phyloP scores from a whole-genome alignment of 495 filamentous ascomycete species.

The Xylaria palmicola region DNA sequence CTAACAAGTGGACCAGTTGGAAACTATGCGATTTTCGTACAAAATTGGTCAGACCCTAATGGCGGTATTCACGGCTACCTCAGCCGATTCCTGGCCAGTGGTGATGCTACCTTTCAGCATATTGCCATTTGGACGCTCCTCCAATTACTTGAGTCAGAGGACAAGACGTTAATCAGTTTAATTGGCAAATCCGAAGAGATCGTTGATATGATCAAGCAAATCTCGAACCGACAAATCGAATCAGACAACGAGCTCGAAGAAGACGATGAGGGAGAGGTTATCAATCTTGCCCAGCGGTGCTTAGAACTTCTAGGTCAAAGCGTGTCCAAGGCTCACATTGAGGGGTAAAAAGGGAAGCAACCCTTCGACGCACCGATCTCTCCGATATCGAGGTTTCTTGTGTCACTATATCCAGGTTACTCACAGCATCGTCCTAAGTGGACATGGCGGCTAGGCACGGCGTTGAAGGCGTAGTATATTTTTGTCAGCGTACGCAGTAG shows the following conservation, averaged over 20 bases:
- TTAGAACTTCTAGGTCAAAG: conserved; percentile 77
- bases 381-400: conserved; percentile 9
- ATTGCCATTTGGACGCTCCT: conserved; percentile 98
- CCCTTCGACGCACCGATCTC: background rate
- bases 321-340: conserved; percentile 54
- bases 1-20: conserved; percentile 61
- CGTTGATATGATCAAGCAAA: conserved; percentile 83
- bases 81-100: conserved; percentile 85
- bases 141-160: conserved; percentile 92
- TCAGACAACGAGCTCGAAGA: conserved; percentile 87
- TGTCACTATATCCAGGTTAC: conserved; percentile 34
- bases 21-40: conserved; percentile 93
- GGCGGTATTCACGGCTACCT: conserved; percentile 96
- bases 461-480: conserved; percentile 37
- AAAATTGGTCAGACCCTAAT: conserved; percentile 87
- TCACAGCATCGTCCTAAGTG: conserved; percentile 43
- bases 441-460: conserved; percentile 34
- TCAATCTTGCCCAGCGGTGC: conserved; percentile 85
- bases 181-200: conserved; percentile 87
- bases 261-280: conserved; percentile 86
- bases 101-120: conserved; percentile 96
- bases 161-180: conserved; percentile 75
- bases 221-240: conserved; percentile 86
- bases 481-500: conserved; percentile 3
- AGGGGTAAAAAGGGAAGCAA: conserved; percentile 41